phyloP scores from a whole-genome alignment of 129 eudicot genomes.

The Escallonia rubra region DNA sequence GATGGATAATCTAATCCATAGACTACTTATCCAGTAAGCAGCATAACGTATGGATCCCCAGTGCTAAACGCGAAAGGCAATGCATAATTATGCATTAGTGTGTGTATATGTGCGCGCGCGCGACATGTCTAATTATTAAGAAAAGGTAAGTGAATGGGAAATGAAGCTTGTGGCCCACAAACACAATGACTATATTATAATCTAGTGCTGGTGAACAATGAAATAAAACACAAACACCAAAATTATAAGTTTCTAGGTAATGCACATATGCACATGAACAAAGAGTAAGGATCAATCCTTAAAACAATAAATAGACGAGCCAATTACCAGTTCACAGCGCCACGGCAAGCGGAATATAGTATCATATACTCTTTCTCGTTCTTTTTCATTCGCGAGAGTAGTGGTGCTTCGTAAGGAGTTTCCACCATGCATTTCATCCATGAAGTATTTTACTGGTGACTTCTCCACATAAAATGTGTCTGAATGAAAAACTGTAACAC shows the following conservation, averaged over 20 bases:
- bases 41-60: no score
- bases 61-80: no score
- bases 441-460: constrained; percentile 67
- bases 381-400: constrained; percentile 78
- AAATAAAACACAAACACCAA: neutral
- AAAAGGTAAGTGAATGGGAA: no score
- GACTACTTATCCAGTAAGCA: neutral
- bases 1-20: neutral
- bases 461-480: constrained; percentile 54
- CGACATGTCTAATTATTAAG: no score
- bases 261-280: neutral
- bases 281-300: neutral
- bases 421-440: constrained; percentile 86
- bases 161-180: neutral
- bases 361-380: constrained; percentile 92
- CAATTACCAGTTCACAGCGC: constrained; percentile 94
- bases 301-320: neutral
- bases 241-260: neutral
- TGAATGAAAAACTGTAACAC: constrained; percentile 25
- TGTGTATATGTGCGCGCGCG: no score
- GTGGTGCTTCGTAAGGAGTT: constrained; percentile 83
- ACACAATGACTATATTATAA: neutral
- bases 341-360: constrained; percentile 97
- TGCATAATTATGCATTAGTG: no score
- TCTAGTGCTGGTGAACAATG: neutral